Evolutionary conservation across 2,329 filamentous ascomycete species (phyloP).

Genomic region (Phoma herbarum): DNA sequence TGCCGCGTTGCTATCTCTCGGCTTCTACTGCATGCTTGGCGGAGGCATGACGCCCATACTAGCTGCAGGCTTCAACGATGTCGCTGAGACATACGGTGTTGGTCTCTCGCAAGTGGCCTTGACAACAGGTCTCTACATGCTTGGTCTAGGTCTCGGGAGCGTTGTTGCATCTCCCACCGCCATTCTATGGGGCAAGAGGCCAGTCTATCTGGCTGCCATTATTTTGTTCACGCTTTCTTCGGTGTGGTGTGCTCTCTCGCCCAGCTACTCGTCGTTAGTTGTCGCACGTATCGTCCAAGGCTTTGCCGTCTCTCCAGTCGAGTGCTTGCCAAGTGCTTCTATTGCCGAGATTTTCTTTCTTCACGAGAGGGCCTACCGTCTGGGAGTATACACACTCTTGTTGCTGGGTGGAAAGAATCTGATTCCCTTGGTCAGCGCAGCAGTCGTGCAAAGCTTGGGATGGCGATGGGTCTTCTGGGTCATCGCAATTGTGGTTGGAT

Average conservation of each 20-base stretch:
- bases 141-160: constrained; percentile 86
- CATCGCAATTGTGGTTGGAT: constrained; percentile 79
- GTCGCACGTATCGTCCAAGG: constrained; percentile 87
- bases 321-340: constrained; percentile 90
- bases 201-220: constrained; percentile 82
- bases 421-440: constrained; percentile 85
- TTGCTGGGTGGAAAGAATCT: constrained; percentile 92
- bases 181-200: constrained; percentile 88
- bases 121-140: constrained; percentile 93
- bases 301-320: constrained; percentile 85
- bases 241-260: constrained; percentile 87
- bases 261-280: constrained; percentile 79
- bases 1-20: constrained; percentile 78
- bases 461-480: constrained; percentile 97
- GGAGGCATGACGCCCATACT: constrained; percentile 92
- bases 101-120: constrained; percentile 77
- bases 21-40: constrained; percentile 91
- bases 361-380: constrained; percentile 89
- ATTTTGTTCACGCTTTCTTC: constrained; percentile 79
- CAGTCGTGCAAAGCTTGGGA: constrained; percentile 75
- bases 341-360: constrained; percentile 97
- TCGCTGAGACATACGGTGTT: constrained; percentile 73
- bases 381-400: constrained; percentile 91
- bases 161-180: constrained; percentile 89
- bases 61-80: constrained; percentile 86